These are phyloP conservation scores for Rhodotorula sp. DNA, from an alignment of 1,284 basidiomycete genomes.

Conservation along the genomic window DNA sequence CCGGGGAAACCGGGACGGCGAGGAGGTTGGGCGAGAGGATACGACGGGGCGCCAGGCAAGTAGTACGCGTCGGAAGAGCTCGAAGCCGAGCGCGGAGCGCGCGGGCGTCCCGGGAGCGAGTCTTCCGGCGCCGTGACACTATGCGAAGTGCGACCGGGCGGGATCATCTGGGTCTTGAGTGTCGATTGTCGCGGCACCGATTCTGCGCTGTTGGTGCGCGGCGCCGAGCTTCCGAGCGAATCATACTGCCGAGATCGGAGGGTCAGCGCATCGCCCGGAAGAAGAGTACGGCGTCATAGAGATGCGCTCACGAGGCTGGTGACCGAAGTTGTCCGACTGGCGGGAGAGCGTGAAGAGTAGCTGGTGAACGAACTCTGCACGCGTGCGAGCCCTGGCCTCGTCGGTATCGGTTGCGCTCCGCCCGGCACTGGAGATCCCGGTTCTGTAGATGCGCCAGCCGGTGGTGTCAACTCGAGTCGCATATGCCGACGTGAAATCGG, in stretches of 20 bases:
- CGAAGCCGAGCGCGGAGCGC: not conserved
- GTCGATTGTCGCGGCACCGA: not conserved
- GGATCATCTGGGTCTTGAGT: conserved; percentile 4
- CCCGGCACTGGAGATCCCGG: not conserved
- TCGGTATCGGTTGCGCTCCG: not conserved
- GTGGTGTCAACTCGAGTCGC: not conserved
- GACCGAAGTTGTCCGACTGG: conserved; percentile 8
- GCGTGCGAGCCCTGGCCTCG: not conserved
- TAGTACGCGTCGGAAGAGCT: not conserved
- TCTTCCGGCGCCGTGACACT: not conserved
- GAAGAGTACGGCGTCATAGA: too few species aligned
- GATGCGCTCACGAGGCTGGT: conserved; percentile 4
- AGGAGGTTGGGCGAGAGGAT: not conserved
- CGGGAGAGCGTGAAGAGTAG: conserved; percentile 4
- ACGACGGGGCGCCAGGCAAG: not conserved
- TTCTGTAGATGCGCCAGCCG: not conserved
- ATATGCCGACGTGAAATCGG: not conserved
- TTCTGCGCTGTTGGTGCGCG: not conserved
- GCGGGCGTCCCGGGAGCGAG: not conserved
- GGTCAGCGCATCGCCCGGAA: not conserved
- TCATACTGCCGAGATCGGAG: not conserved
- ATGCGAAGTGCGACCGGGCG: not conserved
- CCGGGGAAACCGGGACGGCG: not conserved
- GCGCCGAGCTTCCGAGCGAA: conserved; percentile 6
- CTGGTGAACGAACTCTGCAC: conserved; percentile 10